Evolutionary conservation across 805 yeast species (phyloP).

Genomic region (Pichia membranifaciens): DNA sequence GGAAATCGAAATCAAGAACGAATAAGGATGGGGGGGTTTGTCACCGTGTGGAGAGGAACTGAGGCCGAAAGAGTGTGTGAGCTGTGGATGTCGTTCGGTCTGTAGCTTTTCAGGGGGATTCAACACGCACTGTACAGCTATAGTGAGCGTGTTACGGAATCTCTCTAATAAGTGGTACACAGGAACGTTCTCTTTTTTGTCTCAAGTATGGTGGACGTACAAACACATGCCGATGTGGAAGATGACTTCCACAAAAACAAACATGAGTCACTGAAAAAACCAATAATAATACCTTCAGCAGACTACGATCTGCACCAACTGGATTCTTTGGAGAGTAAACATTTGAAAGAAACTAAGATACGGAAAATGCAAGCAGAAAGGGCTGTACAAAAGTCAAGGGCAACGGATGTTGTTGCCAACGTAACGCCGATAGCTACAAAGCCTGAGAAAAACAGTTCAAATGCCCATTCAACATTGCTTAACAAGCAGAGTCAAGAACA

Average conservation of each 20-base stretch:
- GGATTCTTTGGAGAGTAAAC: slow-evolving; percentile 3
- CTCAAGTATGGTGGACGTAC: background rate
- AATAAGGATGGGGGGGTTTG: background rate
- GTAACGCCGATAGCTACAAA: slow-evolving; percentile 3
- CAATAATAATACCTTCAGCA: slow-evolving; percentile 9
- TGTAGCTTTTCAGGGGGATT: background rate
- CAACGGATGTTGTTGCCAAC: slow-evolving; percentile 7
- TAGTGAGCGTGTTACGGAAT: too few relatives aligned
- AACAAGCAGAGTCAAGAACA: background rate
- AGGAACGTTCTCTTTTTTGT: too few relatives aligned
- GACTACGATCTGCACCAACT: slow-evolving; percentile 6
- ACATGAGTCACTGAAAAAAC: slow-evolving; percentile 3
- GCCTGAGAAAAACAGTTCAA: background rate
- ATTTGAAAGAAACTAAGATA: too few relatives aligned
- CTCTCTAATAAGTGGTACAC: too few relatives aligned
- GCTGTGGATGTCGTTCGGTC: too few relatives aligned
- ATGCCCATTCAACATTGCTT: background rate
- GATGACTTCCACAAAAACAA: background rate
- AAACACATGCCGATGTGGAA: slow-evolving; percentile 1
- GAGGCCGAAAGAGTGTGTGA: background rate
- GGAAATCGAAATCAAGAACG: background rate
- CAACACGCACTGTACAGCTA: too few relatives aligned
- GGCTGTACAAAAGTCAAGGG: background rate
- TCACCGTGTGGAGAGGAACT: background rate
- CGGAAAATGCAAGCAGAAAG: too few relatives aligned